phyloP scores from a whole-genome alignment of 2,329 filamentous ascomycete species.

The Ilyonectria mors-panacis region DNA sequence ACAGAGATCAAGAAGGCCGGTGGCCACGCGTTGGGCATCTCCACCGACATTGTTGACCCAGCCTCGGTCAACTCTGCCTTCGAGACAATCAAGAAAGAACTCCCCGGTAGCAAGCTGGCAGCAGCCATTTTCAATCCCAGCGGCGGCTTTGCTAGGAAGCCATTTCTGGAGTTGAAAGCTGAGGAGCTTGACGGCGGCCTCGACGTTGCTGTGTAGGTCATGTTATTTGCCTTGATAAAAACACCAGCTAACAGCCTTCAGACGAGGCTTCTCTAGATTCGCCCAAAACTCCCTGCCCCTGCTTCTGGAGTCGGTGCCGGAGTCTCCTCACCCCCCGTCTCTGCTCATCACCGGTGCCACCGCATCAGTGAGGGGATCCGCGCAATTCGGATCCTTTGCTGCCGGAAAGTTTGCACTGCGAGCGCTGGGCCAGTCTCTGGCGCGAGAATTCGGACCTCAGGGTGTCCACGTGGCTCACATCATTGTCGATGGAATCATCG shows the following conservation, averaged over 20 bases:
- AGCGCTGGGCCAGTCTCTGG: slow-evolving; percentile 81
- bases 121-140: slow-evolving; percentile 82
- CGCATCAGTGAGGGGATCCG: slow-evolving; percentile 81
- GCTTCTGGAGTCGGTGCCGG: slow-evolving; percentile 73
- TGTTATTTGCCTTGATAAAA: rapidly evolving
- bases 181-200: slow-evolving; percentile 66
- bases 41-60: slow-evolving; percentile 63
- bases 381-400: slow-evolving; percentile 79
- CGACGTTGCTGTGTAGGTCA: slow-evolving; percentile 64
- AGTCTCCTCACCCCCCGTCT: slow-evolving; percentile 76
- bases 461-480: slow-evolving; percentile 88
- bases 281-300: slow-evolving; percentile 79
- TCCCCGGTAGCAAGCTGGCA: slow-evolving; percentile 68
- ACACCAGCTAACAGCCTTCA: slow-evolving; percentile 46
- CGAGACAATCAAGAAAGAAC: slow-evolving; percentile 71
- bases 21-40: slow-evolving; percentile 79
- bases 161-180: slow-evolving; percentile 70
- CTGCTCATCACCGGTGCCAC: slow-evolving; percentile 92
- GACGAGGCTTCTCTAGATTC: slow-evolving; percentile 82
- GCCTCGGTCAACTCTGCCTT: slow-evolving; percentile 70
- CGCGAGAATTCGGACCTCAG: slow-evolving; percentile 86
- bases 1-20: slow-evolving; percentile 77
- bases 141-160: slow-evolving; percentile 65
- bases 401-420: slow-evolving; percentile 85
- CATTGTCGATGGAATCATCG: slow-evolving; percentile 88